Evolutionary conservation across 1,284 basidiomycete genomes (phyloP), one percentile per base, ranked within the genome.

Genomic region (Pyrrhoderma noxium): DNA sequence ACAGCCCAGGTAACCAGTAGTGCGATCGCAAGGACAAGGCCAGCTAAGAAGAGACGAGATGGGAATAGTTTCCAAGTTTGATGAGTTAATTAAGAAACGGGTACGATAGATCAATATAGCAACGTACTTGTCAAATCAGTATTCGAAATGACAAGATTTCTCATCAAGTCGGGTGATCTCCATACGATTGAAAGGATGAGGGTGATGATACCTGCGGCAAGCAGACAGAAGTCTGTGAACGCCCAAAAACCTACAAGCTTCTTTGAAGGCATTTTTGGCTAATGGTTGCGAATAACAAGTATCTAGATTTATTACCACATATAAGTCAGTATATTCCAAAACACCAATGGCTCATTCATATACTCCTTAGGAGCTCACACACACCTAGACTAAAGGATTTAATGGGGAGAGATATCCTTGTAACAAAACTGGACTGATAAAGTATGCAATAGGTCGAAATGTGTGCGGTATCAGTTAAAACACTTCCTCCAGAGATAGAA

Each of bases 121-220:
- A 9, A 46, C 75, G 64, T 62, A 87, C 89, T 73, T 27, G 73
- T 77, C 34, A 89, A 68, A 58, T 88, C 76, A 47, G 70, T 61
- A 8, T 66, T 60, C 51, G 70, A 74, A 46, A 91, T 66, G 21
- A 85, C 76, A 67, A 91, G 71, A 63, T 88, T 86, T 64, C 85
- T 71, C 55, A 90, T 65, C 35, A 85, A 63, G 60, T 85, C 74
- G 7, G 77, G 72, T 44, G 71, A 68, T 45, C 78, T 74, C 83
- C 84, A 90, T 27, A 86, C 64, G 54, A 89, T 67, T 16, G 87
- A 86, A 46, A 89, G 69, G 42, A 73, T 74, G 55, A 91, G 68
- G 16, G 79, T 67, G 48, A 90, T 57, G 45, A 72, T 68, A 37
- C 84, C 87, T 5, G 84, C 79, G n/a, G 70, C 75, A 38, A 91